Evolutionary conservation across 176 grass and related monocot genomes (phyloP).

Genomic region (Oryza nivara): DNA sequence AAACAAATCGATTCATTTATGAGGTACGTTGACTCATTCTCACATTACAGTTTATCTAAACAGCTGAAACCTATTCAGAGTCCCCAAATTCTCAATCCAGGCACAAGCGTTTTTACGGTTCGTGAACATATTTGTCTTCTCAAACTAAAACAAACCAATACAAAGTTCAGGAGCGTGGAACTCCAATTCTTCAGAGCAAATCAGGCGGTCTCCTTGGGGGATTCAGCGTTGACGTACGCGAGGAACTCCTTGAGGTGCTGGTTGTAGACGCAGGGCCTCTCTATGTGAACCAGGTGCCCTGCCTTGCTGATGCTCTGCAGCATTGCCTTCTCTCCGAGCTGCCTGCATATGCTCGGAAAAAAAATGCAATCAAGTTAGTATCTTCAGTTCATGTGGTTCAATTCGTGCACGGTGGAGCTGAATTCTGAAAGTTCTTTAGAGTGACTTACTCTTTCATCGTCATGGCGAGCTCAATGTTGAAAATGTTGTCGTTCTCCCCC

Average conservation of each 20-base stretch:
- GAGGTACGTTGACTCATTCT: not conserved
- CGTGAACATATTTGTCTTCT: not conserved
- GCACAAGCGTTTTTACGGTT: not conserved
- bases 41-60: not conserved
- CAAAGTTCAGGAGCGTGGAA: not conserved
- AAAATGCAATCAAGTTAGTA: not conserved
- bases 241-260: constrained; percentile 69
- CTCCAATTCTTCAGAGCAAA: not conserved
- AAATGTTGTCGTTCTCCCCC: constrained; percentile 92
- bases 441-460: constrained; percentile 77
- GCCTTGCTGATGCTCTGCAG: constrained; percentile 76
- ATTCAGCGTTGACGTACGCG: constrained; percentile 48
- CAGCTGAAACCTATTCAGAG: not conserved
- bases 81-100: not conserved
- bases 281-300: constrained; percentile 77
- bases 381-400: not conserved
- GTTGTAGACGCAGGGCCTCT: constrained; percentile 81
- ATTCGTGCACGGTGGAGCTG: not conserved
- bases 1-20: not conserved
- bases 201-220: not conserved
- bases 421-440: not conserved
- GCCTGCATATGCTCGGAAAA: constrained; percentile 39
- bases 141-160: not conserved
- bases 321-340: constrained; percentile 71
- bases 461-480: constrained; percentile 77